phyloP scores from a whole-genome alignment of 2,329 filamentous ascomycete genomes.

The Hypomyces perniciosus region DNA sequence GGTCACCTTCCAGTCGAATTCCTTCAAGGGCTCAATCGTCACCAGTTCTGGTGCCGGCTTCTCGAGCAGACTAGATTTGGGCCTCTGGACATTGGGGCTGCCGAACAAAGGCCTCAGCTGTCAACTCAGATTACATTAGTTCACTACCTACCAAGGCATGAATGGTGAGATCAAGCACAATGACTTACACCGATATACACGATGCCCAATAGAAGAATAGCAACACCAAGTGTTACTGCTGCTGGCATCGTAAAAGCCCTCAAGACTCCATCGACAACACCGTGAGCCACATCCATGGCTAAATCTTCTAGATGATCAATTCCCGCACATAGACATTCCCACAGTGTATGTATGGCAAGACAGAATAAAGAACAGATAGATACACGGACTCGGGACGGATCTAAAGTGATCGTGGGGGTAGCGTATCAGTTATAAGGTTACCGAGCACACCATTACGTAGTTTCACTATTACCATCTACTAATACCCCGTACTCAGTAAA shows the following conservation, averaged over 20 bases:
- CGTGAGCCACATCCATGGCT: neutral
- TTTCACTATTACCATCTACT: too few species aligned
- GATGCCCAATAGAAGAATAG: neutral
- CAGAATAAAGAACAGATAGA: too few species aligned
- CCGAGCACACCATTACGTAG: too few species aligned
- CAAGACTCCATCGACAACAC: neutral
- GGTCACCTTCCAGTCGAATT: slow-evolving; percentile 35
- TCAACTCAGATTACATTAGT: too few species aligned
- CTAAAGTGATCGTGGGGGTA: too few species aligned
- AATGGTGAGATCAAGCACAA: too few species aligned
- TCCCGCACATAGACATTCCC: too few species aligned
- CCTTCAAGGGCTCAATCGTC: slow-evolving; percentile 19
- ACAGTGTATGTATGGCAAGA: too few species aligned
- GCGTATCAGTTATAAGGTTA: too few species aligned
- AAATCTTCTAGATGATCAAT: neutral
- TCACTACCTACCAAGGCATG: too few species aligned
- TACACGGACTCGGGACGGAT: too few species aligned
- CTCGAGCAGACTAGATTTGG: neutral
- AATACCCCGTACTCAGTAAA: too few species aligned
- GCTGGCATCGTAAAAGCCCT: neutral
- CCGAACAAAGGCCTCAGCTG: neutral
- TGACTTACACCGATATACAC: neutral
- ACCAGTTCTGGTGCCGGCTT: neutral
- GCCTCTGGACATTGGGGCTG: neutral
- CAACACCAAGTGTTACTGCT: neutral